A percentile compares a stretch with the other conserved stretches of the same genome.
Evolutionary conservation across 2,329 filamentous ascomycete genomes (phyloP).

Genomic region (Aspergillus tubingensis): DNA sequence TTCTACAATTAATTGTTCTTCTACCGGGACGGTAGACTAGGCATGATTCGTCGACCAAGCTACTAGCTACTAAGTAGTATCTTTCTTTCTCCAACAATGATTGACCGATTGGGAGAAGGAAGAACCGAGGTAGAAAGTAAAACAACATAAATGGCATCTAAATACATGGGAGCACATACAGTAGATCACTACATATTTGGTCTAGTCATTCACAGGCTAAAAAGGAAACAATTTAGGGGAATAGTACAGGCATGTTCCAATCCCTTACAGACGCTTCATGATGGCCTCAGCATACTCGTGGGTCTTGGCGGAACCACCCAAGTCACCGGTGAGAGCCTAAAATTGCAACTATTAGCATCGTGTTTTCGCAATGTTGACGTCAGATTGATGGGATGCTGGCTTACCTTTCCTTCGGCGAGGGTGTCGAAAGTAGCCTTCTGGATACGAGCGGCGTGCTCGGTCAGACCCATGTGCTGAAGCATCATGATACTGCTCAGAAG

Average conservation of each 20-base stretch:
- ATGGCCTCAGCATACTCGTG: constrained; percentile 91
- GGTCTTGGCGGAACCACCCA: constrained; percentile 95
- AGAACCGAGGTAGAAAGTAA: neutral
- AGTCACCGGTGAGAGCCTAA: constrained; percentile 82
- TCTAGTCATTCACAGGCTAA: constrained; percentile 42
- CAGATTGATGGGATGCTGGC: constrained; percentile 18
- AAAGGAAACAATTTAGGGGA: constrained; percentile 33
- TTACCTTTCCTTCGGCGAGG: constrained; percentile 87
- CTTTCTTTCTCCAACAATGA: neutral
- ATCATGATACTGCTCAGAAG: constrained; percentile 98
- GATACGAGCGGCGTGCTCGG: constrained; percentile 80
- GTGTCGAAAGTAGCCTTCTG: constrained; percentile 95
- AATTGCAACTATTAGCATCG: constrained; percentile 18
- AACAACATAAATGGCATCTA: constrained; percentile 23
- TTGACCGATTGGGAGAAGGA: neutral
- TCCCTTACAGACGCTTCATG: constrained; percentile 63
- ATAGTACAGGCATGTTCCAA: constrained; percentile 38
- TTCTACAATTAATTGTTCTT: neutral
- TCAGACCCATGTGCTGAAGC: constrained; percentile 96
- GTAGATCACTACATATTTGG: constrained; percentile 39
- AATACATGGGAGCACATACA: constrained; percentile 38
- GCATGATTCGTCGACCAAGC: neutral
- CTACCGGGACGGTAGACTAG: neutral
- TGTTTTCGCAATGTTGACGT: too few species aligned
- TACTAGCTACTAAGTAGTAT: neutral